A percentile compares a stretch with the other conserved stretches of the same genome.
Conservation (phyloP, 2,329 filamentous ascomycete genomes). For the Aspergillus texensis region DNA sequence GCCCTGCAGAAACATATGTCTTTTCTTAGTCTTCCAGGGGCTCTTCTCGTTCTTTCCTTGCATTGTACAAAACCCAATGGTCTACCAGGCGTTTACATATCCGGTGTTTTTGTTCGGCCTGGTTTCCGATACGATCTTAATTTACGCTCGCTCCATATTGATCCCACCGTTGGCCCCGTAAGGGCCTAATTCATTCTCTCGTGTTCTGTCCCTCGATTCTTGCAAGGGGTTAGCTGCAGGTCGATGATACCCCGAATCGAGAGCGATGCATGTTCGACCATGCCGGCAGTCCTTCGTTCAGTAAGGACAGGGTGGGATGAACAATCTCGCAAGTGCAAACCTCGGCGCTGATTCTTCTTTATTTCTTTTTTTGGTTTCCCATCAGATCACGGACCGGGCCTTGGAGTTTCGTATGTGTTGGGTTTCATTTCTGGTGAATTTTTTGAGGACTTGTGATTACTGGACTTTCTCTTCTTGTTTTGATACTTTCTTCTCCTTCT, state of each 20-base stretch:
- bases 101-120: neutral
- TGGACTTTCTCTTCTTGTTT: neutral
- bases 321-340: neutral
- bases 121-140: constrained; percentile 2
- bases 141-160: constrained; percentile 9
- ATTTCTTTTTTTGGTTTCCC: neutral
- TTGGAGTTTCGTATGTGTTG: constrained; percentile 14
- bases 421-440: constrained; percentile 19
- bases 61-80: constrained; percentile 11
- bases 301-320: neutral
- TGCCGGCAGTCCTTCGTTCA: neutral
- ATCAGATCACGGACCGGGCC: constrained; percentile 7
- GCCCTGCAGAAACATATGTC: neutral
- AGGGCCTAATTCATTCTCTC: constrained; percentile 3
- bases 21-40: neutral
- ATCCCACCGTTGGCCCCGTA: neutral
- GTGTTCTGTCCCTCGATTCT: neutral
- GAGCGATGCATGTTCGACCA: neutral
- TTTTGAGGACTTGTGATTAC: constrained; percentile 4
- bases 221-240: constrained; percentile 16
- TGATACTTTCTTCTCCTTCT: neutral
- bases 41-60: constrained; percentile 6
- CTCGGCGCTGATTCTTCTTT: neutral
- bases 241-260: constrained; percentile 11
- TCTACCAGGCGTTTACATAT: constrained; percentile 4